Evolutionary conservation across 2,329 filamentous ascomycete species (phyloP).

Genomic region (Huntiella abstrusa): DNA sequence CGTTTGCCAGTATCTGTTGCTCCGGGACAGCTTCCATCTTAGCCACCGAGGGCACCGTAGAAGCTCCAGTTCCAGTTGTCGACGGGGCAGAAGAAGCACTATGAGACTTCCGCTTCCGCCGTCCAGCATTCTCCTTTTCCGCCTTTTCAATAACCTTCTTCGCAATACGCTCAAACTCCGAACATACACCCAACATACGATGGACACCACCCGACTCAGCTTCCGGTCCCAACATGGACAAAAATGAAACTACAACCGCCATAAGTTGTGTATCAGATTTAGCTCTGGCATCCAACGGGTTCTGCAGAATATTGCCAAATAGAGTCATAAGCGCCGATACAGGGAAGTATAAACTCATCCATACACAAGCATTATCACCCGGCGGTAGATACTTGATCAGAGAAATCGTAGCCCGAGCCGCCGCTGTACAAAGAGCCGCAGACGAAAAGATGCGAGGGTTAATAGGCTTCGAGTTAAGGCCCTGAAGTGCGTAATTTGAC

Average conservation of each 20-base stretch:
- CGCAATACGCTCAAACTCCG: slow-evolving; percentile 92
- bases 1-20: background rate
- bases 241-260: slow-evolving; percentile 80
- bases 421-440: slow-evolving; percentile 78
- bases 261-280: slow-evolving; percentile 80
- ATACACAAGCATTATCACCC: slow-evolving; percentile 85
- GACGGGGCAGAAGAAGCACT: slow-evolving; percentile 21
- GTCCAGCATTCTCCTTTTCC: slow-evolving; percentile 62
- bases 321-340: slow-evolving; percentile 87
- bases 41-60: slow-evolving; percentile 11
- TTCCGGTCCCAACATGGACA: slow-evolving; percentile 76
- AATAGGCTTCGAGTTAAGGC: slow-evolving; percentile 71
- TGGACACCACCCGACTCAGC: slow-evolving; percentile 79
- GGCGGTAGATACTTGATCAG: slow-evolving; percentile 91
- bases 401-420: slow-evolving; percentile 80
- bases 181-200: slow-evolving; percentile 81
- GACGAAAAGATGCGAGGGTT: slow-evolving; percentile 93
- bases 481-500: slow-evolving; percentile 88
- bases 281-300: slow-evolving; percentile 74
- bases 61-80: too few species aligned
- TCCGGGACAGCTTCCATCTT: slow-evolving; percentile 14
- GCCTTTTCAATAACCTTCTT: slow-evolving; percentile 79
- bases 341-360: slow-evolving; percentile 92
- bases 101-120: slow-evolving; percentile 67
- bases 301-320: slow-evolving; percentile 92